Evolutionary conservation across 2,329 filamentous ascomycete species (phyloP), one percentile per base, ranked within the genome.

Genomic region (Aspergillus calidoustus): DNA sequence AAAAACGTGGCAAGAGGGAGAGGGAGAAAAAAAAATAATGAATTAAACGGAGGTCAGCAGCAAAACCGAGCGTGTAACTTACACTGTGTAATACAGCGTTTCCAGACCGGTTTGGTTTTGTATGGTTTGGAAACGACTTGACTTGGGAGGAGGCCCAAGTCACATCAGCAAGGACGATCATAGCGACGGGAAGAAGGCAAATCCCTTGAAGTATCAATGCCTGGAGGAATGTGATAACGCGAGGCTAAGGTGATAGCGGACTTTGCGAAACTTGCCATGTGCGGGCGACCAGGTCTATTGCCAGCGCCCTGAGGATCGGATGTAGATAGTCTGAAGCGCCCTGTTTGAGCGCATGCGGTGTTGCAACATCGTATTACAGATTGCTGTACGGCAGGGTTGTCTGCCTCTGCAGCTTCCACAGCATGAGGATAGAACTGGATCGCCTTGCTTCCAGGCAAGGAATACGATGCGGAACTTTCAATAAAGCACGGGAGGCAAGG

Each of bases 1-100:
- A 59, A 63, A 72, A 71, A 69, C 70, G 70, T 71, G 70, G 70
- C 69, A 69, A 68, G 51, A 56, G 52, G 52, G 49, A 50, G 38
- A 60, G 60, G 49, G 15, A 54, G 34, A 52, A 63, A 64, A 59
- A 34, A 55, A 60, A 59, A 44, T 22, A 22, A 28, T 30, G 54
- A 43, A 17, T 23, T 41, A 15, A 15, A 15, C 13, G 34, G 34
- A 41, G 34, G 34, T 41, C 34, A 41, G 34, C 11, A 44, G 23
- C n/a, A 23, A 56, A 38, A 54, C 58, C 23, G 23, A 30, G n/a
- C 2, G 44, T n/a, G 60, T 60, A 61, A 50, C 49, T n/a, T 59
- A 63, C 58, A n/a, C 53, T 34, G 38, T 50, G 60, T 66, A 61
- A 61, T 66, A 62, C 55, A 9, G 11, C 34, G 46, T 54, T 57